A percentile compares a stretch with the other conserved stretches of the same genome.
phyloP scores from a whole-genome alignment of 352 stramenopile species.

The Globisporangium nagaii region DNA sequence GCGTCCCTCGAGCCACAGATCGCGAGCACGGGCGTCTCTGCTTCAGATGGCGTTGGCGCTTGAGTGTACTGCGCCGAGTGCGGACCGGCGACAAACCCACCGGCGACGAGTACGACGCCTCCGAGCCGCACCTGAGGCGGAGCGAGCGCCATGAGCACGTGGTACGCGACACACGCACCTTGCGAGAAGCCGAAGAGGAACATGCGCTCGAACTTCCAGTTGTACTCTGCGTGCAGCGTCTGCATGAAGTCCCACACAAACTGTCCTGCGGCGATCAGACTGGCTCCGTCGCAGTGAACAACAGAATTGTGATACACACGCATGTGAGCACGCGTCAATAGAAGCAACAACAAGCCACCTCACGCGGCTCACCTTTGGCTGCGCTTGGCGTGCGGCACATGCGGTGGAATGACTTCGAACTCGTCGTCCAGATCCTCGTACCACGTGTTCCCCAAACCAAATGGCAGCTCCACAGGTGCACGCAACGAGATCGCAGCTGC shows the following conservation, averaged over 20 bases:
- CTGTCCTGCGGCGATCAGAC: slow-evolving; percentile 26
- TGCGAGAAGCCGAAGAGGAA: slow-evolving; percentile 70
- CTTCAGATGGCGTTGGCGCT: not conserved
- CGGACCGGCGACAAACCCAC: slow-evolving; percentile 28
- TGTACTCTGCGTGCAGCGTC: slow-evolving; percentile 40
- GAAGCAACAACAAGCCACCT: too few relatives aligned
- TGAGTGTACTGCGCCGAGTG: slow-evolving; percentile 14
- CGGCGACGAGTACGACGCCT: slow-evolving; percentile 46
- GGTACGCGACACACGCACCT: slow-evolving; percentile 55
- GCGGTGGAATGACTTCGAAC: slow-evolving; percentile 39
- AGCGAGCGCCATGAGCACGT: slow-evolving; percentile 35
- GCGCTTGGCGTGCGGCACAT: slow-evolving; percentile 24
- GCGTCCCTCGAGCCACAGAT: slow-evolving; percentile 29
- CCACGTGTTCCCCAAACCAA: slow-evolving; percentile 53
- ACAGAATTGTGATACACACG: too few relatives aligned
- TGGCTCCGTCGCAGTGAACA: slow-evolving; percentile 8
- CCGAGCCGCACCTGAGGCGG: slow-evolving; percentile 22
- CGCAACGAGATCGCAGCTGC: slow-evolving; percentile 42
- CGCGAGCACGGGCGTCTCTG: slow-evolving; percentile 41
- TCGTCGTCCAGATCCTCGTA: slow-evolving; percentile 44
- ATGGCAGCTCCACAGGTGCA: slow-evolving; percentile 46
- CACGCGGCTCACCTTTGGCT: slow-evolving; percentile 46
- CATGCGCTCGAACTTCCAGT: slow-evolving; percentile 42
- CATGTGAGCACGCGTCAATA: not conserved
- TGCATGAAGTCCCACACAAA: slow-evolving; percentile 42